Conservation (phyloP, 306 rosid species). For the Inga oerstediana region DNA sequence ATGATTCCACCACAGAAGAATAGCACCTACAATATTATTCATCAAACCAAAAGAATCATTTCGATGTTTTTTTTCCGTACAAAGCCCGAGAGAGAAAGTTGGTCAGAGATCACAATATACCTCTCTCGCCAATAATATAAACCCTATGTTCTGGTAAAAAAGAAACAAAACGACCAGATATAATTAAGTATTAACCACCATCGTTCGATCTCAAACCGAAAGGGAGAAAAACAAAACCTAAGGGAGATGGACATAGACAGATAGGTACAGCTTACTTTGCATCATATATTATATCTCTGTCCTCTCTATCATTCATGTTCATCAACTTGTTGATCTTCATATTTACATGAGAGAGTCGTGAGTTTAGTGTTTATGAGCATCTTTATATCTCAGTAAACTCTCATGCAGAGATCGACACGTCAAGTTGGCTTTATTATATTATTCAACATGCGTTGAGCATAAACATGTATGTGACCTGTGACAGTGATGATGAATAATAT, state of each 20-base stretch:
- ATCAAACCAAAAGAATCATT: not conserved
- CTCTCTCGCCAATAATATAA: not conserved
- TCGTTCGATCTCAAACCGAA: not conserved
- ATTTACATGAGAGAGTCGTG: not conserved
- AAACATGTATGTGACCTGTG: conserved; percentile 21
- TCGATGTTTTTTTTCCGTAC: not conserved
- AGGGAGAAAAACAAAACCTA: not conserved
- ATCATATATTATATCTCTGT: not conserved
- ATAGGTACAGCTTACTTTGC: conserved; percentile 17
- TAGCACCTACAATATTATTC: not conserved
- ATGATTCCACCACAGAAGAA: conserved; percentile 15
- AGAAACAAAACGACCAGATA: not conserved
- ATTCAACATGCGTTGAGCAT: conserved; percentile 28
- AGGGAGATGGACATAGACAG: not conserved
- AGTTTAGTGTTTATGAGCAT: not conserved
- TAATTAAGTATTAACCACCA: not conserved
- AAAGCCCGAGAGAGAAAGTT: not conserved
- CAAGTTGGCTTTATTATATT: not conserved
- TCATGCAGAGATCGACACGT: conserved; percentile 33
- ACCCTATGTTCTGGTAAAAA: not conserved
- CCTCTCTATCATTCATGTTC: not conserved
- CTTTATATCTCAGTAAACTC: not conserved
- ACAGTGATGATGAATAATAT: conserved; percentile 23
- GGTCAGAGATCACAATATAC: not conserved
- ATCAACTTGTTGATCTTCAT: not conserved